phyloP scores from a whole-genome alignment of 768 basidiomycete species.

The Boletellus sp. region DNA sequence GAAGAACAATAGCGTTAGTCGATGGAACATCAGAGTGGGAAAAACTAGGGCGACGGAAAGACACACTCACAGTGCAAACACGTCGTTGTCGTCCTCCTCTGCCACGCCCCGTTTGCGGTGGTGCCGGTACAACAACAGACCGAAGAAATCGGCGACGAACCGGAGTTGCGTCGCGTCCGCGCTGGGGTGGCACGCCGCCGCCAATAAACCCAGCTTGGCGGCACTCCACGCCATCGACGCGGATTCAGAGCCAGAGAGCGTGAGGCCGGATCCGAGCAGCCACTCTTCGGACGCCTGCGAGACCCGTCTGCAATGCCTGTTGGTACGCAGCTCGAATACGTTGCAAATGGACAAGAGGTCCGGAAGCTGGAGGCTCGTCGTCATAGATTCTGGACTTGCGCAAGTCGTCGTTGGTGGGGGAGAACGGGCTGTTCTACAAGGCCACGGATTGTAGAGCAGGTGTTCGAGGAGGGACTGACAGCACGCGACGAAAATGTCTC shows the following conservation, averaged over 20 bases:
- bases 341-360: conserved; percentile 26
- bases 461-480: conserved; percentile 6
- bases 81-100: conserved; percentile 8
- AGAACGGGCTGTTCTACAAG: neutral
- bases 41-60: too few relatives aligned
- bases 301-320: conserved; percentile 26
- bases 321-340: conserved; percentile 25
- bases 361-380: conserved; percentile 29
- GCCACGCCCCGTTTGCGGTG: conserved; percentile 29
- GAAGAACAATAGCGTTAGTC: too few relatives aligned
- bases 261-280: conserved; percentile 21
- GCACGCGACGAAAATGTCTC: neutral
- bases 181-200: conserved; percentile 55
- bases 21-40: too few relatives aligned
- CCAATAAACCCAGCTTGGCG: conserved; percentile 49
- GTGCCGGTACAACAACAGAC: conserved; percentile 38
- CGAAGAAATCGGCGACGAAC: conserved; percentile 48
- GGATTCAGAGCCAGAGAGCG: conserved; percentile 1
- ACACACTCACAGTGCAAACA: conserved; percentile 22
- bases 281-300: conserved; percentile 30
- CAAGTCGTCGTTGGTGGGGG: neutral
- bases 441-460: conserved; percentile 1
- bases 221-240: conserved; percentile 20
- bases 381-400: conserved; percentile 5
- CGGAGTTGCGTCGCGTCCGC: conserved; percentile 55